Percentiles rank a stretch among this genome's conserved stretches.
These are phyloP conservation scores for Chamaecrista fasciculata DNA, from an alignment of 306 rosid genomes.

Conservation along the genomic window DNA sequence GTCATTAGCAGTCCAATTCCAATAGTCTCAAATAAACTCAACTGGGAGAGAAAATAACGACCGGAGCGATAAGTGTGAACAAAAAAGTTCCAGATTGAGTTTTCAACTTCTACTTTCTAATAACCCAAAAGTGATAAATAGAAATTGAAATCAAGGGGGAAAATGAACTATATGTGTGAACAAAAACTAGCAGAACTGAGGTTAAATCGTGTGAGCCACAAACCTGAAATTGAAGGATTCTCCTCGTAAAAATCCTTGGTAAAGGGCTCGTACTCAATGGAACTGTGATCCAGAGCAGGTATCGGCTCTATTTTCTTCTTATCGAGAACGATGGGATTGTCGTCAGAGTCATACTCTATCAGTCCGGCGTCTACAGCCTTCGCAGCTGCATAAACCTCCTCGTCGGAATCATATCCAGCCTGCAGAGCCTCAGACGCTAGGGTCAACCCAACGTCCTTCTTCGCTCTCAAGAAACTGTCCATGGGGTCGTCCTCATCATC, in stretches of 20 bases:
- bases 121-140: not conserved
- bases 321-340: constrained; percentile 72
- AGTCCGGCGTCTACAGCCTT: constrained; percentile 92
- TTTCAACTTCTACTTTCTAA: not conserved
- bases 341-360: constrained; percentile 93
- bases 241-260: constrained; percentile 93
- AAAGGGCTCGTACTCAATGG: constrained; percentile 78
- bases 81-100: not conserved
- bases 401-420: constrained; percentile 93
- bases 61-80: not conserved
- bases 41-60: not conserved
- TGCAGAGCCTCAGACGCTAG: constrained; percentile 83
- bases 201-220: not conserved
- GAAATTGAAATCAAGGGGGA: not conserved
- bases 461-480: constrained; percentile 89
- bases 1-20: not conserved
- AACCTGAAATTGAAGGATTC: constrained; percentile 78
- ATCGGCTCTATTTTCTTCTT: constrained; percentile 90
- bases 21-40: not conserved
- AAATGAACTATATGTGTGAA: not conserved
- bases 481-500: constrained; percentile 88
- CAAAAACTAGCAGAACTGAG: not conserved
- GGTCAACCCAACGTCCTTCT: constrained; percentile 81
- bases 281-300: constrained; percentile 78
- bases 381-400: constrained; percentile 98